These are phyloP conservation scores for Rusavskia elegans DNA, from an alignment of 495 filamentous ascomycete genomes.

Conservation along the genomic window DNA sequence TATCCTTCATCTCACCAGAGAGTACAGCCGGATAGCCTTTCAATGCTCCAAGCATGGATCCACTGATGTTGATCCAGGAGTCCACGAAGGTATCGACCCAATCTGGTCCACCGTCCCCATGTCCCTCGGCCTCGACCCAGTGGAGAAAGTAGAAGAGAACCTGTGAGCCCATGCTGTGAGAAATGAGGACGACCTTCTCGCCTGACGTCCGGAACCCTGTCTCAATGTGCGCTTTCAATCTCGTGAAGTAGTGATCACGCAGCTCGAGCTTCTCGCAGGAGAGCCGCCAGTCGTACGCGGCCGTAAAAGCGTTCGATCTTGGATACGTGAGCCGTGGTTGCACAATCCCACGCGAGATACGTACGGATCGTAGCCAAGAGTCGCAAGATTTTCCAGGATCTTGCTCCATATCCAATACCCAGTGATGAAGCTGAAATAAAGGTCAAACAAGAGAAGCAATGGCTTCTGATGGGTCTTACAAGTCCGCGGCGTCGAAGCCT, in stretches of 20 bases:
- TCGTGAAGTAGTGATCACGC: constrained; percentile 84
- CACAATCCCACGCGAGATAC: not conserved
- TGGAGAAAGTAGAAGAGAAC: constrained; percentile 95
- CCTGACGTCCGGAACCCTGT: constrained; percentile 48
- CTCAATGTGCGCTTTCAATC: constrained; percentile 81
- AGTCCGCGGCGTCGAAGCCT: constrained; percentile 97
- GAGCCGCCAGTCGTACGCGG: constrained; percentile 97
- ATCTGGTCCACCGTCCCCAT: constrained; percentile 64
- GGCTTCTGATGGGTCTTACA: constrained; percentile 52
- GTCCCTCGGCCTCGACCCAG: constrained; percentile 71
- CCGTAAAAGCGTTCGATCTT: constrained; percentile 74
- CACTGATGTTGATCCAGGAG: constrained; percentile 94
- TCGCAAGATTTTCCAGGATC: constrained; percentile 89
- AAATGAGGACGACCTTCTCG: constrained; percentile 73
- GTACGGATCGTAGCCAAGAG: constrained; percentile 79
- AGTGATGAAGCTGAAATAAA: constrained; percentile 27
- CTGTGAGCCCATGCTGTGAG: constrained; percentile 94
- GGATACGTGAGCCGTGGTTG: constrained; percentile 1
- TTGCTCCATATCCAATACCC: constrained; percentile 99
- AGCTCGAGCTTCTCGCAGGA: constrained; percentile 76
- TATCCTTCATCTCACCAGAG: constrained; percentile 96
- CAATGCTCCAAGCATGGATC: constrained; percentile 90
- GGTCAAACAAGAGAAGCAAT: not conserved
- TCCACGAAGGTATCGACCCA: constrained; percentile 90
- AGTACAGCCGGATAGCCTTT: constrained; percentile 86